Conservation (phyloP, 1,284 basidiomycete species). For the Anthracocystis walkeri region DNA sequence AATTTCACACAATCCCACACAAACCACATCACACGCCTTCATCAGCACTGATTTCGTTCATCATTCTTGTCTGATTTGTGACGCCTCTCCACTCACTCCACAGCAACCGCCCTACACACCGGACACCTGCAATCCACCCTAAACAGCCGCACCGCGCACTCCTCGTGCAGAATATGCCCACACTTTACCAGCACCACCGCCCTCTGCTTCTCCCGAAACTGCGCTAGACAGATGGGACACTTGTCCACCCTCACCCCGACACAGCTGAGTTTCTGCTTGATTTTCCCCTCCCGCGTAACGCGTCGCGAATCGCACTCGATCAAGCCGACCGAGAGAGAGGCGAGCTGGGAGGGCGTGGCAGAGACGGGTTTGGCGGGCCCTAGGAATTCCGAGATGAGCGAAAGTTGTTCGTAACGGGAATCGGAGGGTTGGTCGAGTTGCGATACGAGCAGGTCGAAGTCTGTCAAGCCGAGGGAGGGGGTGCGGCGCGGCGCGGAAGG, state of each 20-base stretch:
- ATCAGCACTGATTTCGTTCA: neutral
- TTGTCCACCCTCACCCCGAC: conserved; percentile 80
- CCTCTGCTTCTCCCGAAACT: conserved; percentile 78
- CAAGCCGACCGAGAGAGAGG: conserved; percentile 73
- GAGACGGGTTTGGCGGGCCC: conserved; percentile 73
- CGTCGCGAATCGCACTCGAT: conserved; percentile 78
- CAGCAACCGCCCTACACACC: conserved; percentile 43
- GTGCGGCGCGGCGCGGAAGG: conserved; percentile 10
- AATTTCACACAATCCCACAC: no score
- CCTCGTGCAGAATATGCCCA: conserved; percentile 73
- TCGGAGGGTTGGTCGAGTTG: conserved; percentile 45
- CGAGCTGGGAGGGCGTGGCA: conserved; percentile 66
- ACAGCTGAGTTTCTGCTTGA: conserved; percentile 81
- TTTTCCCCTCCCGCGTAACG: conserved; percentile 77
- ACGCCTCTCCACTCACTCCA: no score
- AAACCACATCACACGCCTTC: neutral
- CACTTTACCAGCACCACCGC: conserved; percentile 77
- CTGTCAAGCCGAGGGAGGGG: conserved; percentile 52
- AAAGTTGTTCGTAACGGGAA: conserved; percentile 71
- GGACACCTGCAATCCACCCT: conserved; percentile 45
- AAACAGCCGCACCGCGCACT: conserved; percentile 45
- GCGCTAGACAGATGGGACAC: conserved; percentile 82
- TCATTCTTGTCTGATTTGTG: no score
- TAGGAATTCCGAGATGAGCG: conserved; percentile 76
- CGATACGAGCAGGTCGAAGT: conserved; percentile 65